These are phyloP conservation scores for Polysphondylium violaceum DNA, from an alignment of 78 protist genomes.

Conservation along the genomic window DNA sequence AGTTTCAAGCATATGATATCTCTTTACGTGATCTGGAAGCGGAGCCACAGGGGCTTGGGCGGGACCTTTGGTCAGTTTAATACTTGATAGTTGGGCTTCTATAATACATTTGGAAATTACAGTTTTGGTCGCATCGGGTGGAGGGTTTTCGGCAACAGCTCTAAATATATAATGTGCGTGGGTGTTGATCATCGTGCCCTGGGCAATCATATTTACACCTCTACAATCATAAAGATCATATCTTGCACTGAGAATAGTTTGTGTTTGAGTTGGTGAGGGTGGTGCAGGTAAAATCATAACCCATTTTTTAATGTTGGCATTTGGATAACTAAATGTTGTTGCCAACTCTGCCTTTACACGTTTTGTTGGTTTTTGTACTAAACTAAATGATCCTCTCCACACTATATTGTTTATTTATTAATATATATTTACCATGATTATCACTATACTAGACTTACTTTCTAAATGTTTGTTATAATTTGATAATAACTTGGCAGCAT, in stretches of 20 bases:
- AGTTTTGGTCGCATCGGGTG: too few relatives aligned
- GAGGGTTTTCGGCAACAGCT: constrained; percentile 1
- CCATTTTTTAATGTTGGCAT: constrained; percentile 49
- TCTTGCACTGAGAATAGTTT: constrained; percentile 19
- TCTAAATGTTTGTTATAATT: constrained; percentile 28
- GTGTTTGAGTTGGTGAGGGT: constrained; percentile 63
- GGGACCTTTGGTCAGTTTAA: not conserved
- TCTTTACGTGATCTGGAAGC: constrained; percentile 16
- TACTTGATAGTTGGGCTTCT: constrained; percentile 45
- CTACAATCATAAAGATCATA: not conserved
- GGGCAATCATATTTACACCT: not conserved
- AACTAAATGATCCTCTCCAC: constrained; percentile 7
- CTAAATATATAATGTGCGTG: constrained; percentile 18
- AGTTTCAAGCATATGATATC: constrained; percentile 30
- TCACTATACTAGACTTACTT: constrained; percentile 3
- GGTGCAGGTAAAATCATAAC: constrained; percentile 34
- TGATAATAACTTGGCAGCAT: constrained; percentile 8
- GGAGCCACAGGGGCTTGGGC: not conserved
- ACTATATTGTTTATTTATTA: too few relatives aligned
- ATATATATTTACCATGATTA: too few relatives aligned
- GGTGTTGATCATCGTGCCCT: constrained; percentile 1
- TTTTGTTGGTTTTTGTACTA: constrained; percentile 39
- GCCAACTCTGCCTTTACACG: constrained; percentile 31
- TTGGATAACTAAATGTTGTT: constrained; percentile 25
- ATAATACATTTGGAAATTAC: too few relatives aligned